Base-by-base conservation (phyloP, 164 flowering plant genomes). In the Dillenia turbinata region DNA sequence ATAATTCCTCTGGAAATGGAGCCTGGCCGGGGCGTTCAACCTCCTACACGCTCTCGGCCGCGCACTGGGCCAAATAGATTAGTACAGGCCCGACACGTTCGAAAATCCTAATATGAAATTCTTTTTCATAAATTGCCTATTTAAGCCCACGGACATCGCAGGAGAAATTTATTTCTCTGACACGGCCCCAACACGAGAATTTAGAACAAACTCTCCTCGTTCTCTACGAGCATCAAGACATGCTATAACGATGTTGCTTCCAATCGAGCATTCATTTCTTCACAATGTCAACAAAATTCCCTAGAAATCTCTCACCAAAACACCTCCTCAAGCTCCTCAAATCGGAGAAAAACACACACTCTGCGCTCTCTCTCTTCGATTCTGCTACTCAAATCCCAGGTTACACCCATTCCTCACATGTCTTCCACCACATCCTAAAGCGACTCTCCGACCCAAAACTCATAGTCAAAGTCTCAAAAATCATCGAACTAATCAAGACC, bases 301-400 rank as follows among this genome's bases (percentile, higher is more conserved):
- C 89, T 57, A 73, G 70, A 62, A 16, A 61, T 33, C 77, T 78
- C 61, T 70, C 83, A 2, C 56, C 87, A 3, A 81, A 78, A 56
- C 75, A 59, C n/a, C 66, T 92, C 53, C 69, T 89, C 24, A 71
- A 71, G 44, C 89, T 82, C 52, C 79, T 89, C 73, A 82, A 86
- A 69, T 69, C 83, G 48, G 76, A 84, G 68, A 85, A 79, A 47
- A 72, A 69, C 73, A 63, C 76, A 11, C 62, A n/a, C 54, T 51
- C 83, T 3, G 91, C 92, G 1, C 87, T 92, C 65, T 66, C 84
- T 49, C 75, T 89, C 9, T 87, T 89, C 83, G 75, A 89, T 75
- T 75, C 86, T 0, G 87, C 85, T 1, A 68, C 71, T 49, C 69
- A 56, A 63, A 75, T 65, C 57, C 79, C 85, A 5, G 63, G 63